These are phyloP conservation scores for Eucalyptus polyanthemos DNA, from an alignment of 345 rosid genomes.

Conservation along the genomic window DNA sequence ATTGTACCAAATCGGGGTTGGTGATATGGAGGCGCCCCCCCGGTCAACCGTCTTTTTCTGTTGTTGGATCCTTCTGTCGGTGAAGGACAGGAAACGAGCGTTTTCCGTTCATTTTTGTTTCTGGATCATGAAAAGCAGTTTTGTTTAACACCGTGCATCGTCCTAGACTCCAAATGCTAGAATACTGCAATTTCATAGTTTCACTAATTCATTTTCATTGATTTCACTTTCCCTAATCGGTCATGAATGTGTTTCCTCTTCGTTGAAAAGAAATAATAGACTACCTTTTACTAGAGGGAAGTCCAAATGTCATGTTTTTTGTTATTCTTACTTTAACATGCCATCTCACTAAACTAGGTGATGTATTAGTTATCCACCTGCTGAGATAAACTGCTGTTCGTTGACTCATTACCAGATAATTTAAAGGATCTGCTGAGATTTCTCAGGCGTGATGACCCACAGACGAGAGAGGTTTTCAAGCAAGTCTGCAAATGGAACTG, in stretches of 20 bases:
- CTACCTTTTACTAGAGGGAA: not conserved
- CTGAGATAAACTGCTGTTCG: not conserved
- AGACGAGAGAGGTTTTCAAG: conserved; percentile 72
- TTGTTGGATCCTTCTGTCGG: not conserved
- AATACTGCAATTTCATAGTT: not conserved
- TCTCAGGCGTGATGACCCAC: conserved; percentile 78
- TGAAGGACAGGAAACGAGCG: not conserved
- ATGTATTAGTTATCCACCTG: not conserved
- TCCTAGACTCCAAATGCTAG: not conserved
- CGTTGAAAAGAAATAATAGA: not conserved
- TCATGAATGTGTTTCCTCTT: not conserved
- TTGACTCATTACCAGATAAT: conserved; percentile 25
- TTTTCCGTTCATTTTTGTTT: not conserved
- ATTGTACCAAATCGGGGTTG: not conserved
- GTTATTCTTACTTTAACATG: not conserved
- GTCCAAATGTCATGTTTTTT: not conserved
- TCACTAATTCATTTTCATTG: not conserved
- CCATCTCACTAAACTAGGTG: not conserved
- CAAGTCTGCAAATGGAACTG: conserved; percentile 86
- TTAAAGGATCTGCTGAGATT: conserved; percentile 75
- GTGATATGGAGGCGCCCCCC: not conserved
- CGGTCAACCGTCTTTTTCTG: not conserved
- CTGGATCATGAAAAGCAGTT: not conserved
- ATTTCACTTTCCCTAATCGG: not conserved
- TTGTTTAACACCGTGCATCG: not conserved